Evolutionary conservation across 768 basidiomycete genomes (phyloP).

Genomic region (Termitomyces sp.): DNA sequence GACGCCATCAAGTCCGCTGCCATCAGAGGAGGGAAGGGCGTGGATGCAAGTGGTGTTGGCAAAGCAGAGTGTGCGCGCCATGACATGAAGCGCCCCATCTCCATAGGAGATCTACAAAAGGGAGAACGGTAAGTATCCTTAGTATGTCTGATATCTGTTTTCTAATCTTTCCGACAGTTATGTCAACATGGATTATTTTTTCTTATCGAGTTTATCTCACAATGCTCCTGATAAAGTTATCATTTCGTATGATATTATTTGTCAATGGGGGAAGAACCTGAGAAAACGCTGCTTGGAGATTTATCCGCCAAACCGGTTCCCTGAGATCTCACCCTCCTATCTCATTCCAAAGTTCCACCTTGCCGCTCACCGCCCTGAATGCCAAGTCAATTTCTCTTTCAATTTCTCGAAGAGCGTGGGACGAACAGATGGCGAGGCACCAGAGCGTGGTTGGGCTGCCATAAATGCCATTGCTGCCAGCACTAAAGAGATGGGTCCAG

Average conservation of each 20-base stretch:
- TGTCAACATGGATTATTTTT: slow-evolving; percentile 21
- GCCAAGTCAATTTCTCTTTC: slow-evolving; percentile 19
- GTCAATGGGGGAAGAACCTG: slow-evolving; percentile 23
- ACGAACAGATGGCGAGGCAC: slow-evolving; percentile 5
- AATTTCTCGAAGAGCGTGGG: slow-evolving; percentile 17
- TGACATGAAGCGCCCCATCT: neutral
- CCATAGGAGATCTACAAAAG: neutral
- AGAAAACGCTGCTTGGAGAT: slow-evolving; percentile 2
- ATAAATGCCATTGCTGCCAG: slow-evolving; percentile 16
- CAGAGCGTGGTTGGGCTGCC: slow-evolving; percentile 20
- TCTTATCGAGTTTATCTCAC: slow-evolving; percentile 13
- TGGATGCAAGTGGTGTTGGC: neutral
- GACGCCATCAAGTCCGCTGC: neutral
- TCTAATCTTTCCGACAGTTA: slow-evolving; percentile 1
- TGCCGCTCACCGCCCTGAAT: slow-evolving; percentile 17
- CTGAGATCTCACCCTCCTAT: neutral
- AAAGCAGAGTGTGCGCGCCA: neutral
- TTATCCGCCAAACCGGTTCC: neutral
- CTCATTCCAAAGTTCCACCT: slow-evolving; percentile 29
- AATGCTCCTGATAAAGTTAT: slow-evolving; percentile 2
- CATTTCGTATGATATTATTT: slow-evolving; percentile 24
- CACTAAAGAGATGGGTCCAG: slow-evolving; percentile 21
- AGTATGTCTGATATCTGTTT: too few relatives aligned
- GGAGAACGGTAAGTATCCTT: neutral
- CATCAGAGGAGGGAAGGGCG: neutral